Evolutionary conservation across 352 stramenopile genomes (phyloP).

Genomic region (Phytophthora boehmeriae): DNA sequence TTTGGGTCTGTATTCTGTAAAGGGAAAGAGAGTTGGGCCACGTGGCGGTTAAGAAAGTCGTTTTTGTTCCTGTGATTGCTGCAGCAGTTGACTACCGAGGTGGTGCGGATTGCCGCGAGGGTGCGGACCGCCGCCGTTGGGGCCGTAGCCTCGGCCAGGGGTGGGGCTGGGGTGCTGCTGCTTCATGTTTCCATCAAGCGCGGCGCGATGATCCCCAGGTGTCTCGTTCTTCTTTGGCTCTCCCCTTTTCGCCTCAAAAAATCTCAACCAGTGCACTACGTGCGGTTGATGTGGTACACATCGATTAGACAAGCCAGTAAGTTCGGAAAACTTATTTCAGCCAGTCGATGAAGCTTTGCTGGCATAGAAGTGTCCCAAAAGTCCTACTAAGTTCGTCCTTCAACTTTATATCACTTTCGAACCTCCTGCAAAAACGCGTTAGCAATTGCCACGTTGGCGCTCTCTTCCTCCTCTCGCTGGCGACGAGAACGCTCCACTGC

Average conservation of each 20-base stretch:
- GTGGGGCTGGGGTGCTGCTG: conserved; percentile 44
- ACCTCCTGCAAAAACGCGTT: conserved; percentile 29
- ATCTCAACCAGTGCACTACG: too few relatives aligned
- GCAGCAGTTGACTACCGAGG: conserved; percentile 27
- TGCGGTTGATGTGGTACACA: too few relatives aligned
- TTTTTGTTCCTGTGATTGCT: too few relatives aligned
- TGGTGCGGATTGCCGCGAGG: conserved; percentile 50
- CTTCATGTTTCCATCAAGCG: conserved; percentile 66
- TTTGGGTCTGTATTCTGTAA: conserved; percentile 52
- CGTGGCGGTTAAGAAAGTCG: conserved; percentile 4
- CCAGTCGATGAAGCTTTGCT: too few relatives aligned
- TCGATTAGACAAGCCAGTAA: too few relatives aligned
- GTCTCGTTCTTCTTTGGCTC: conserved; percentile 28
- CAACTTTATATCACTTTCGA: conserved; percentile 6
- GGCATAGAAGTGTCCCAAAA: too few relatives aligned
- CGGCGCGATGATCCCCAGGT: conserved; percentile 6
- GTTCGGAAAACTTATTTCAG: too few relatives aligned
- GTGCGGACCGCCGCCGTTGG: conserved; percentile 24
- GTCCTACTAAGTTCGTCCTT: conserved; percentile 6
- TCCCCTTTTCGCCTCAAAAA: conserved; percentile 20
- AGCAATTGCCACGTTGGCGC: conserved; percentile 36
- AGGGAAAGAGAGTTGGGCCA: not conserved
- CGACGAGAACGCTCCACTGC: conserved; percentile 4
- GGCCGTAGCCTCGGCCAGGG: conserved; percentile 36
- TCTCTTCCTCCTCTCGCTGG: conserved; percentile 28